A percentile compares a stretch with the other conserved stretches of the same genome.
phyloP scores from a whole-genome alignment of 1,139 yeast species.

The Hemisphaericaspora xylofermentans region DNA sequence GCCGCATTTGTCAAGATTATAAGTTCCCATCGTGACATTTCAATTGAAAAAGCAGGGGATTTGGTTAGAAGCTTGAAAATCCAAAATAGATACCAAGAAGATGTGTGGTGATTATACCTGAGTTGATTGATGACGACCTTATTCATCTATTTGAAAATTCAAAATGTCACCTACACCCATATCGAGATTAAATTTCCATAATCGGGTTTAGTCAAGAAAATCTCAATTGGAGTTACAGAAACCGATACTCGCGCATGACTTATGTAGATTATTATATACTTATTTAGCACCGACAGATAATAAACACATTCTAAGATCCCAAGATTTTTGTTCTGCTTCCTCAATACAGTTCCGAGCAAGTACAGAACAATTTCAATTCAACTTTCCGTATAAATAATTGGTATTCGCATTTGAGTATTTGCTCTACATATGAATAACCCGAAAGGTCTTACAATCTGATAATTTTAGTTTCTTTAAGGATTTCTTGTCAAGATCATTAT shows the following conservation, averaged over 20 bases:
- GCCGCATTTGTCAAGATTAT: slow-evolving; percentile 64
- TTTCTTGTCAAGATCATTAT: background rate
- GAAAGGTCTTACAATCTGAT: background rate
- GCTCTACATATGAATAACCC: background rate
- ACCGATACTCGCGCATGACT: too few relatives aligned
- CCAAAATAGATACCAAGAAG: slow-evolving; percentile 92
- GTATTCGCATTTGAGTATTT: background rate
- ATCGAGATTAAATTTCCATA: too few relatives aligned
- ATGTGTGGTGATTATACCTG: slow-evolving; percentile 71
- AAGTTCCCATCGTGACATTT: slow-evolving; percentile 54
- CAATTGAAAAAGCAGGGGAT: slow-evolving; percentile 71
- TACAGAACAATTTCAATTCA: background rate
- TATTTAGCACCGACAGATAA: too few relatives aligned
- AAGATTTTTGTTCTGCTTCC: too few relatives aligned
- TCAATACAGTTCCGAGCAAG: too few relatives aligned
- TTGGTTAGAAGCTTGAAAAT: slow-evolving; percentile 78
- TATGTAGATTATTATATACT: too few relatives aligned
- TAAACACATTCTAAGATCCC: too few relatives aligned
- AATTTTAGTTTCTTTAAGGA: background rate
- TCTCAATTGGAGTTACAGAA: too few relatives aligned
- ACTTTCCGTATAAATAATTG: background rate
- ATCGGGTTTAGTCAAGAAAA: too few relatives aligned
- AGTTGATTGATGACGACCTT: background rate
- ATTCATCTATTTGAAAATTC: background rate
- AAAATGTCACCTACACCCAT: too few relatives aligned